Conservation (phyloP, 1,284 basidiomycete species). For the Paramarasmius palmivorus region DNA sequence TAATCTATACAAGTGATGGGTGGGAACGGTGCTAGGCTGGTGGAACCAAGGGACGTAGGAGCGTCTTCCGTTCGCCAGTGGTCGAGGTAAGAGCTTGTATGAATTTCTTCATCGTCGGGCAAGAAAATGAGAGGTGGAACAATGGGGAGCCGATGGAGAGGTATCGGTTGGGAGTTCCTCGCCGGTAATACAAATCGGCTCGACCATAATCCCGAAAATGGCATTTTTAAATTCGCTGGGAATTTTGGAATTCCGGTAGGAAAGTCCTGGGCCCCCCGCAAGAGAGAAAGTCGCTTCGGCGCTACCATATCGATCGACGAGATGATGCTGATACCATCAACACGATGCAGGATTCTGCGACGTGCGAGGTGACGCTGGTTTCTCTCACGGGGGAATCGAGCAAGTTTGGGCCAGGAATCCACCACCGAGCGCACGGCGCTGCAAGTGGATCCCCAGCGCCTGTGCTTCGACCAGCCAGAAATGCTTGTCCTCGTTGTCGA, state of each 20-base stretch:
- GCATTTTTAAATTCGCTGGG: slow-evolving; percentile 13
- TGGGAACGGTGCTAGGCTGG: neutral
- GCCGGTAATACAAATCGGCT: neutral
- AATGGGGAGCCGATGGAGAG: neutral
- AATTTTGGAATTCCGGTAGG: slow-evolving; percentile 10
- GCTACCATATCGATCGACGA: slow-evolving; percentile 16
- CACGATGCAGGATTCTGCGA: slow-evolving; percentile 32
- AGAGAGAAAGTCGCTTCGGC: too few relatives aligned
- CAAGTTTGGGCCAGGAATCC: neutral
- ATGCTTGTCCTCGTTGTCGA: neutral
- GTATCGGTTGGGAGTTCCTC: neutral
- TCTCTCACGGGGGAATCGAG: slow-evolving; percentile 29
- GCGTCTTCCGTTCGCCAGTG: neutral
- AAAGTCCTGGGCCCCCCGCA: neutral
- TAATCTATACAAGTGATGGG: neutral
- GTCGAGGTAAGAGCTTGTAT: neutral
- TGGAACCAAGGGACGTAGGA: neutral
- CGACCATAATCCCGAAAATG: slow-evolving; percentile 2
- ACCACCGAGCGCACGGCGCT: slow-evolving; percentile 1
- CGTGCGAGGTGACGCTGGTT: slow-evolving; percentile 43
- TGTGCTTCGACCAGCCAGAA: neutral
- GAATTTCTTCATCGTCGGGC: neutral
- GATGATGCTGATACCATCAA: slow-evolving; percentile 24
- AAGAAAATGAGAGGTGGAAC: neutral
- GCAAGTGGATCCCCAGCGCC: slow-evolving; percentile 4